phyloP scores from a whole-genome alignment of 1,139 yeast species.

The Eremothecium coryli region DNA sequence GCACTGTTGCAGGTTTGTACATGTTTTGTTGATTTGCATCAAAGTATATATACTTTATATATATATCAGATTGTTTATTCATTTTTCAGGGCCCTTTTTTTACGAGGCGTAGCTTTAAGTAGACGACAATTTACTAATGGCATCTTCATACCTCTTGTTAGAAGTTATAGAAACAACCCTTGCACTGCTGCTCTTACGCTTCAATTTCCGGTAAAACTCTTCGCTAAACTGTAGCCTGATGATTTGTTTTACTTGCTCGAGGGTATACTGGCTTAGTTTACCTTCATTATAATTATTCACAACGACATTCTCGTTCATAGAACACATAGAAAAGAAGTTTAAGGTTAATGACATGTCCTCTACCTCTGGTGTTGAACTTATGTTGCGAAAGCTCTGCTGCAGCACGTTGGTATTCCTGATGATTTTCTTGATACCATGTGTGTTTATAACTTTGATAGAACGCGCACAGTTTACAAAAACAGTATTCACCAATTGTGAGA shows the following conservation, averaged over 20 bases:
- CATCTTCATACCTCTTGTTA: conserved; percentile 21
- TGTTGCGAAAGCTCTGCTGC: conserved; percentile 65
- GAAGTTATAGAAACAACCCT: conserved; percentile 18
- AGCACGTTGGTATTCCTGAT: conserved; percentile 60
- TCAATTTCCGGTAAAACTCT: conserved; percentile 24
- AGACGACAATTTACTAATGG: conserved; percentile 17
- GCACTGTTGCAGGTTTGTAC: too few species aligned
- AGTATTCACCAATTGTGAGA: conserved; percentile 48
- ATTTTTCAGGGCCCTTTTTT: background rate
- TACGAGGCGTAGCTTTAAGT: too few species aligned
- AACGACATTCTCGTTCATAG: conserved; percentile 18
- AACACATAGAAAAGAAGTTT: conserved; percentile 45
- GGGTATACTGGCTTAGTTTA: conserved; percentile 27
- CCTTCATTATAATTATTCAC: conserved; percentile 28
- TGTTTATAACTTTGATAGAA: conserved; percentile 46
- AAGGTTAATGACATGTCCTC: conserved; percentile 52
- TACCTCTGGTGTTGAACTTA: conserved; percentile 47
- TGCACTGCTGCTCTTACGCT: conserved; percentile 14
- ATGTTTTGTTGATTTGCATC: background rate
- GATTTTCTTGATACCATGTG: conserved; percentile 58
- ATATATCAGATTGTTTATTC: too few species aligned
- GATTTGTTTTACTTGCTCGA: conserved; percentile 31
- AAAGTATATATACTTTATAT: too few species aligned
- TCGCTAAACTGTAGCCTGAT: conserved; percentile 43
- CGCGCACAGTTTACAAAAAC: conserved; percentile 54